Percentiles rank a stretch among this genome's conserved stretches.
Conservation (phyloP, 352 stramenopile genomes). For the Phytophthora brassicae region DNA sequence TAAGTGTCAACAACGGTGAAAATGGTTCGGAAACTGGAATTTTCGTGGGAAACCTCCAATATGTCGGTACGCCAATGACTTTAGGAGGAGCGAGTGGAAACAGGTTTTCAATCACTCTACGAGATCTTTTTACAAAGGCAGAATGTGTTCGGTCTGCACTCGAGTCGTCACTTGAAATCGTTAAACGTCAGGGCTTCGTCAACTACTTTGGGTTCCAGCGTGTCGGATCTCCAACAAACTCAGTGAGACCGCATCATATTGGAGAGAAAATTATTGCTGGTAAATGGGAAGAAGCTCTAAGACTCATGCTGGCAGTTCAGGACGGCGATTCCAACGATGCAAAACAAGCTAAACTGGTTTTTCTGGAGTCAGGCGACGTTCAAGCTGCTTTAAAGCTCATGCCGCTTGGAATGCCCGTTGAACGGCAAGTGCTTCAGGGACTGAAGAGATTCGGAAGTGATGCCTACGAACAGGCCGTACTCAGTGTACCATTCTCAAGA, state of each 20-base stretch:
- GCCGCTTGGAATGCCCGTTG: slow-evolving; percentile 41
- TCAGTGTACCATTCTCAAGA: slow-evolving; percentile 53
- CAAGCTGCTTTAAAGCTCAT: slow-evolving; percentile 61
- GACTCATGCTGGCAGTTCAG: slow-evolving; percentile 45
- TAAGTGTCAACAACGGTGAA: slow-evolving; percentile 37
- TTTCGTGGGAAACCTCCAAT: slow-evolving; percentile 55
- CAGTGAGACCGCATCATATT: slow-evolving; percentile 65
- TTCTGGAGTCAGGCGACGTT: slow-evolving; percentile 45
- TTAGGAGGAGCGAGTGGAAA: slow-evolving; percentile 63
- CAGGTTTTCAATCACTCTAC: slow-evolving; percentile 61
- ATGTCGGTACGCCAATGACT: slow-evolving; percentile 47
- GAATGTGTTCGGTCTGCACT: slow-evolving; percentile 23
- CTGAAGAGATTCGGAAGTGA: slow-evolving; percentile 59
- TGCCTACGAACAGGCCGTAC: slow-evolving; percentile 57
- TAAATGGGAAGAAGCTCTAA: slow-evolving; percentile 58
- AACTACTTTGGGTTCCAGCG: slow-evolving; percentile 88
- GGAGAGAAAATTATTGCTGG: slow-evolving; percentile 63
- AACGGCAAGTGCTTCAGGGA: slow-evolving; percentile 65
- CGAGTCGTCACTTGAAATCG: slow-evolving; percentile 26
- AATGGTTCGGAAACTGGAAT: slow-evolving; percentile 16
- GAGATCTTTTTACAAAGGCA: slow-evolving; percentile 28
- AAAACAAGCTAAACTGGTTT: slow-evolving; percentile 46
- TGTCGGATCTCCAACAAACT: slow-evolving; percentile 49
- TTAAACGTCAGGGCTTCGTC: slow-evolving; percentile 51
- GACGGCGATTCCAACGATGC: slow-evolving; percentile 39